Percentiles rank a stretch among this genome's conserved stretches.
phyloP scores from a whole-genome alignment of 2,329 filamentous ascomycete species.

The Verticillium tricorpus region DNA sequence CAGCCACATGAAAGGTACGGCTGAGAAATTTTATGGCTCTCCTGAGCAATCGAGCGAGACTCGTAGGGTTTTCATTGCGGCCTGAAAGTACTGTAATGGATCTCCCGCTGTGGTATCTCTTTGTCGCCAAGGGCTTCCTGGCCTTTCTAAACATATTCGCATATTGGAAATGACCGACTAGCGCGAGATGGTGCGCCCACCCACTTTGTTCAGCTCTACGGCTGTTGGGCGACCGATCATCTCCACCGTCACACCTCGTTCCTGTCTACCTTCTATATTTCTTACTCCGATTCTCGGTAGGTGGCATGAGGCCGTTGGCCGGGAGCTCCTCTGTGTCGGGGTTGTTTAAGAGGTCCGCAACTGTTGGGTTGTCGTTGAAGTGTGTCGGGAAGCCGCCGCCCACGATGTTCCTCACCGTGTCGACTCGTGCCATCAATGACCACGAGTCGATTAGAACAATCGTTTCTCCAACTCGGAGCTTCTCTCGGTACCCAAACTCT shows the following conservation, averaged over 20 bases:
- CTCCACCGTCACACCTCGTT: neutral
- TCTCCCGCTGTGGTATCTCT: neutral
- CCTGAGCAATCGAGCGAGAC: neutral
- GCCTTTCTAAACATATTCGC: neutral
- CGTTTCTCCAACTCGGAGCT: constrained; percentile 41
- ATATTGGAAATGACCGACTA: neutral
- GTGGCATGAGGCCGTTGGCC: constrained; percentile 7
- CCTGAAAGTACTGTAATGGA: neutral
- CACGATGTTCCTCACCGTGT: constrained; percentile 43
- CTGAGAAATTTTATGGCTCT: neutral
- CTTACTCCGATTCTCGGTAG: constrained; percentile 7
- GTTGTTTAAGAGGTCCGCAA: constrained; percentile 28
- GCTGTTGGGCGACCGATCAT: neutral
- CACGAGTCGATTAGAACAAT: constrained; percentile 45
- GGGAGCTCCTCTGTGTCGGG: constrained; percentile 23
- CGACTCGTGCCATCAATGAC: constrained; percentile 44
- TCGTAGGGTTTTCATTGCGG: neutral
- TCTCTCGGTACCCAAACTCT: constrained; percentile 50
- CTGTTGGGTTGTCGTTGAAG: constrained; percentile 32
- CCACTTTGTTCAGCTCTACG: neutral
- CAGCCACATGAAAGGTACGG: neutral
- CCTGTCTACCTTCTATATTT: constrained; percentile 1
- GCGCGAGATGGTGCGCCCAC: neutral
- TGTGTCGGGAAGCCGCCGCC: constrained; percentile 38
- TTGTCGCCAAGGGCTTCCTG: neutral